These are phyloP conservation scores for Neurospora sp. DNA, from an alignment of 495 filamentous ascomycete species.

Conservation along the genomic window DNA sequence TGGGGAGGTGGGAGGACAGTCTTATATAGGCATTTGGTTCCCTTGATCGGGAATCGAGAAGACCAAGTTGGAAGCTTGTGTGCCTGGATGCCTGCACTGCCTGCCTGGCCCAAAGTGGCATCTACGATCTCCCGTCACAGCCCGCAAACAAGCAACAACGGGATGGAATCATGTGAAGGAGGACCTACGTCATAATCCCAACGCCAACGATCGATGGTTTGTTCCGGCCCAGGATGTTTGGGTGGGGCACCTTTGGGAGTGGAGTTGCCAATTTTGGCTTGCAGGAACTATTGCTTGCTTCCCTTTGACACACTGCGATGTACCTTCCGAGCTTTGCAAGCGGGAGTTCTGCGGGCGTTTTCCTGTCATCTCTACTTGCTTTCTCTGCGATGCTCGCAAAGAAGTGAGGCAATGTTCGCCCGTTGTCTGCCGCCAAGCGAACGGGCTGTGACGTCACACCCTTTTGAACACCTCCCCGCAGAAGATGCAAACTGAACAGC, in stretches of 20 bases:
- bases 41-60: background rate
- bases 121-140: background rate
- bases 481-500: background rate
- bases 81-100: background rate
- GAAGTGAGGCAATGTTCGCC: background rate
- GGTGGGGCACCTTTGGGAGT: background rate
- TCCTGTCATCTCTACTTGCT: background rate
- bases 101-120: background rate
- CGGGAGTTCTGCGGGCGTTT: background rate
- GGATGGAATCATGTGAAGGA: constrained; percentile 7
- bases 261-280: background rate
- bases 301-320: background rate
- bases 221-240: background rate
- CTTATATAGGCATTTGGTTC: constrained; percentile 18
- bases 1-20: constrained; percentile 6
- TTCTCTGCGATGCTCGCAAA: background rate
- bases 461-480: background rate
- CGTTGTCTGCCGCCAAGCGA: background rate
- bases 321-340: background rate
- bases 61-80: constrained; percentile 16
- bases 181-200: background rate
- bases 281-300: background rate
- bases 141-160: background rate
- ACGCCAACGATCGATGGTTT: background rate
- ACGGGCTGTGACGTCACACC: background rate